phyloP scores from a whole-genome alignment of 495 filamentous ascomycete species.

The Acidomyces sp. region DNA sequence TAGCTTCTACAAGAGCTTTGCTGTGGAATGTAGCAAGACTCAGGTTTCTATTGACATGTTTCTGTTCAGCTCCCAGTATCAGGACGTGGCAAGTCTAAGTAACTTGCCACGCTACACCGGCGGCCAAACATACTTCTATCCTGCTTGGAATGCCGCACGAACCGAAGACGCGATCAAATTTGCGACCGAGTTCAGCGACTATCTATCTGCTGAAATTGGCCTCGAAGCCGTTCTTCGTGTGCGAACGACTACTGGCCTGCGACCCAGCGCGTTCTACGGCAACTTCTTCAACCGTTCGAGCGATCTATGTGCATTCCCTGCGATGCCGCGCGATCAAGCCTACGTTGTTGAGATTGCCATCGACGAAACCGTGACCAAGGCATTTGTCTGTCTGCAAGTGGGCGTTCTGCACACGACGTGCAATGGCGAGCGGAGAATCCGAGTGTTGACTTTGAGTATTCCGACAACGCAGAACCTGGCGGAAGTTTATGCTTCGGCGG shows the following conservation, averaged over 20 bases:
- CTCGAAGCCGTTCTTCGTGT: slow-evolving; percentile 93
- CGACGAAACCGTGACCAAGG: slow-evolving; percentile 85
- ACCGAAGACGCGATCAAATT: slow-evolving; percentile 96
- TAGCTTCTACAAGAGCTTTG: slow-evolving; percentile 98
- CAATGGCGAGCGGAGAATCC: slow-evolving; percentile 88
- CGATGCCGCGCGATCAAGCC: slow-evolving; percentile 90
- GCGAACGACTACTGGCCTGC: slow-evolving; percentile 81
- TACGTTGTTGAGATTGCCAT: slow-evolving; percentile 99
- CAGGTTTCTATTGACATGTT: slow-evolving; percentile 99
- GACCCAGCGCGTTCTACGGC: slow-evolving; percentile 96
- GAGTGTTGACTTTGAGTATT: slow-evolving; percentile 84
- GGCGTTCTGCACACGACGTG: slow-evolving; percentile 95
- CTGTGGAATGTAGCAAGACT: slow-evolving; percentile 95
- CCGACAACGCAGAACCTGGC: slow-evolving; percentile 84
- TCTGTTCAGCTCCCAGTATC: slow-evolving; percentile 91
- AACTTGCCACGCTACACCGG: slow-evolving; percentile 92
- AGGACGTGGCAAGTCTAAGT: slow-evolving; percentile 90
- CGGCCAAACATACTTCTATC: slow-evolving; percentile 97
- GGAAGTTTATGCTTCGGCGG: slow-evolving; percentile 86
- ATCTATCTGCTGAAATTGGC: slow-evolving; percentile 87
- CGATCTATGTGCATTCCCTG: slow-evolving; percentile 93
- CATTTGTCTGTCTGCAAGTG: slow-evolving; percentile 89
- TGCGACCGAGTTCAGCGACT: slow-evolving; percentile 90
- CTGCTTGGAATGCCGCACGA: slow-evolving; percentile 89
- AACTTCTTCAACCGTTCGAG: slow-evolving; percentile 98